A percentile compares a stretch with the other conserved stretches of the same genome.
phyloP scores from a whole-genome alignment of 2,329 filamentous ascomycete species.

The Fusarium tricinctum region DNA sequence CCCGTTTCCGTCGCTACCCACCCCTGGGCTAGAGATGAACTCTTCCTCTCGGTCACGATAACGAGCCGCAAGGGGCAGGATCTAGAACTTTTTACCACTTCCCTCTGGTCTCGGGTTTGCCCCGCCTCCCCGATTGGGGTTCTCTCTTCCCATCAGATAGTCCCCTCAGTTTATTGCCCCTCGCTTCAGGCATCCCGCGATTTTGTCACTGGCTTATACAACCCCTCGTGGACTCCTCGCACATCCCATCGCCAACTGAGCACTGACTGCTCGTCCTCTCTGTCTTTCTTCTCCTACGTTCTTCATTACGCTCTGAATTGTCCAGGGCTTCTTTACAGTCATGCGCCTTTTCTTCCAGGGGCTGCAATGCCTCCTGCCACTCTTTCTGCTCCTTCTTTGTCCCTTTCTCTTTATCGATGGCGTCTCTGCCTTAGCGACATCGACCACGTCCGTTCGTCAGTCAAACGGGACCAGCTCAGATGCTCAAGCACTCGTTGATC shows the following conservation, averaged over 20 bases:
- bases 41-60: background rate
- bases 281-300: constrained; percentile 2
- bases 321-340: background rate
- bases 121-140: background rate
- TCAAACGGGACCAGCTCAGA: constrained; percentile 11
- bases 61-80: background rate
- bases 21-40: background rate
- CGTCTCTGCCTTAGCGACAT: constrained; percentile 17
- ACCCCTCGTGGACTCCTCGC: constrained; percentile 9
- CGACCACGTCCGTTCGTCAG: background rate
- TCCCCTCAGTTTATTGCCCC: background rate
- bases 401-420: constrained; percentile 5
- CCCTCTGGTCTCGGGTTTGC: background rate
- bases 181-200: constrained; percentile 3
- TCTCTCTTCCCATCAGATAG: no score
- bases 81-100: background rate
- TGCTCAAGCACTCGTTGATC: constrained; percentile 16
- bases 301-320: no score
- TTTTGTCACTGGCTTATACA: constrained; percentile 16
- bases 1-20: background rate
- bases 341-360: constrained; percentile 1
- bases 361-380: constrained; percentile 5
- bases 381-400: constrained; percentile 7
- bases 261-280: constrained; percentile 13
- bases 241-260: constrained; percentile 6